Conservation (phyloP, 768 basidiomycete genomes). For the Rhizopogon salebrosus region DNA sequence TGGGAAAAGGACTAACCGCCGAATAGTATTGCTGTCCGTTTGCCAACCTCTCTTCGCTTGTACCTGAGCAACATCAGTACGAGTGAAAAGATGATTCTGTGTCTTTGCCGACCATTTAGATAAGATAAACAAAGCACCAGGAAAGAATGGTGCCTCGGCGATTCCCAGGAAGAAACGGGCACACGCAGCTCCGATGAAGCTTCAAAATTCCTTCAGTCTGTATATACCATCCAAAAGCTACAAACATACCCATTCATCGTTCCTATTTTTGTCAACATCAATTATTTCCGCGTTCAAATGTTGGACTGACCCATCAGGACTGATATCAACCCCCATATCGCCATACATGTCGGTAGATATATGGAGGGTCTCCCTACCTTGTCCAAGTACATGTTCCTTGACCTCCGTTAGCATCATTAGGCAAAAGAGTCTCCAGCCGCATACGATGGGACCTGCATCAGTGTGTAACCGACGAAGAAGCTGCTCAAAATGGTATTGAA, state of each 20-base stretch:
- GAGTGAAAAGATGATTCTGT: slow-evolving; percentile 25
- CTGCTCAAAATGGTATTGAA: slow-evolving; percentile 61
- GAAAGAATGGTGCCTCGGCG: slow-evolving; percentile 68
- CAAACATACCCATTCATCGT: slow-evolving; percentile 33
- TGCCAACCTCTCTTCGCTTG: slow-evolving; percentile 74
- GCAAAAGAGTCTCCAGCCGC: neutral
- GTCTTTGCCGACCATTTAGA: slow-evolving; percentile 28
- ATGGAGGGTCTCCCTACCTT: slow-evolving; percentile 63
- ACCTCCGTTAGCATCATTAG: neutral
- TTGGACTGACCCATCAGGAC: slow-evolving; percentile 40
- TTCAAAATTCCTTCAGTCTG: slow-evolving; percentile 16
- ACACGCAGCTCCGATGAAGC: slow-evolving; percentile 56
- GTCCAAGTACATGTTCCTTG: slow-evolving; percentile 67
- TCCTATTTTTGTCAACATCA: slow-evolving; percentile 21
- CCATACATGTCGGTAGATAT: slow-evolving; percentile 64
- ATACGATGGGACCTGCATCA: slow-evolving; percentile 86
- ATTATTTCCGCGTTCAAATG: neutral
- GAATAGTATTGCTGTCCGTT: slow-evolving; percentile 60
- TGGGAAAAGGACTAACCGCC: slow-evolving; percentile 34
- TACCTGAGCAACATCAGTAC: too few species aligned
- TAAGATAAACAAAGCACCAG: slow-evolving; percentile 47
- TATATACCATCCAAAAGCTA: neutral
- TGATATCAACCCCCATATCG: slow-evolving; percentile 63
- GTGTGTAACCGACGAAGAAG: slow-evolving; percentile 66
- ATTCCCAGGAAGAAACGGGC: slow-evolving; percentile 77